A percentile compares a stretch with the other conserved stretches of the same genome.
Evolutionary conservation across 306 rosid genomes (phyloP).

Genomic region (Astragalus membranaceus): DNA sequence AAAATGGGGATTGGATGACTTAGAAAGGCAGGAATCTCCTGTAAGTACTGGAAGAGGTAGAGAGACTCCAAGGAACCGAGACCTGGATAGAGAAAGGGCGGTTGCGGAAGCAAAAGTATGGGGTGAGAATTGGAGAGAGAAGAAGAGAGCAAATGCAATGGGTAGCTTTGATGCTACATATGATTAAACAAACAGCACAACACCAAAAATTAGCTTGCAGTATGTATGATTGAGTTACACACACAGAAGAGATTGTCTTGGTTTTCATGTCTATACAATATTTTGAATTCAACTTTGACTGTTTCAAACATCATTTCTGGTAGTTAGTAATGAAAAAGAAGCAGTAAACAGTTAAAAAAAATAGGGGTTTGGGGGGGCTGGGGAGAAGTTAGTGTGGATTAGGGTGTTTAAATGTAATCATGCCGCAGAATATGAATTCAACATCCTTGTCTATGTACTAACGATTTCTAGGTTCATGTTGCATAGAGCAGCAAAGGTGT

Average conservation of each 20-base stretch:
- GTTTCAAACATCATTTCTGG: slow-evolving; percentile 17
- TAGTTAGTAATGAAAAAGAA: slow-evolving; percentile 29
- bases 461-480: slow-evolving; percentile 38
- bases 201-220: slow-evolving; percentile 14
- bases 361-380: not conserved
- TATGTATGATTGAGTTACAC: slow-evolving; percentile 29
- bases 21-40: slow-evolving; percentile 71
- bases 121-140: slow-evolving; percentile 98
- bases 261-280: slow-evolving; percentile 28
- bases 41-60: slow-evolving; percentile 67
- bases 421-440: slow-evolving; percentile 31
- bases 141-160: slow-evolving; percentile 64
- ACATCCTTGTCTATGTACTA: slow-evolving; percentile 43
- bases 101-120: slow-evolving; percentile 96
- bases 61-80: slow-evolving; percentile 81
- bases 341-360: not conserved
- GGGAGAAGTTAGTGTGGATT: not conserved
- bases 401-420: not conserved
- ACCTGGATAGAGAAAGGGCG: slow-evolving; percentile 86
- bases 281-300: slow-evolving; percentile 24
- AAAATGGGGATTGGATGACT: slow-evolving; percentile 73
- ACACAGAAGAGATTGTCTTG: slow-evolving; percentile 35
- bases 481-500: slow-evolving; percentile 36
- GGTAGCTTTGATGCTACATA: slow-evolving; percentile 88
- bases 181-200: slow-evolving; percentile 39